Base-by-base conservation (phyloP, 2,329 filamentous ascomycete genomes). In the Arthrobotrys sinensis region DNA sequence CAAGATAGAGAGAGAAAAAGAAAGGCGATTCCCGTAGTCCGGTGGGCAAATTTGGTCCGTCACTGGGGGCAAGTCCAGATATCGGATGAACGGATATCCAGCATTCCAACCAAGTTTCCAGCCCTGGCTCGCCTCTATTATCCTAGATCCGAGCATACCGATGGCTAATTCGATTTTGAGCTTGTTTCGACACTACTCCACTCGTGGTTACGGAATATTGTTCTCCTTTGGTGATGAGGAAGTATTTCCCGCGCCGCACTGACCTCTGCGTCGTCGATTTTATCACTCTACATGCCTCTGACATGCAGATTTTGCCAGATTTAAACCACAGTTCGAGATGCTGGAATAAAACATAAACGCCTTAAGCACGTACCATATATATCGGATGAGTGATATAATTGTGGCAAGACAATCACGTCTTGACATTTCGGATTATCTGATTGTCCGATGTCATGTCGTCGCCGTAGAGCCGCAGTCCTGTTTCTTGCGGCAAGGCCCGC, bases 21-120 rank as follows among this genome's bases (percentile, higher is more conserved):
- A 48, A 50, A 64, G 32, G 38, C 40, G 21, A 48, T 34, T 75
- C 70, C 70, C 52, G 63, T 75, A 45, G 70, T 67, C 70, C 70
- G 70, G 70, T 45, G 24, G 63, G 53, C 70, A 60, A 60, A 62
- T 75, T 68, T 38, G 36, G 34, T 55, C 32, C 64, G 45, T 43
- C 19, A 40, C 24, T 21, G 34, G 28, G 14, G 40, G 24, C 38
- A 21, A 46, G 38, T 53, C 43, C 24, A 43, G 63, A 67, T 67
- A 68, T 75, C 70, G 70, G 70, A 75, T 75, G 70, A 75, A 75
- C 32, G 70, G 70, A 75, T 52, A 32, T 75, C 60, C 28, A 73
- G 12, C 10, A n/a, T 24, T 43, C 21, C 40, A 46, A 72, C 57
- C 48, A 72, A 72, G 57, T 57, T 57, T 46, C 36, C 38, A 40